These are phyloP conservation scores for Magnolia officinalis DNA, from an alignment of 164 flowering plant genomes.

Conservation along the genomic window DNA sequence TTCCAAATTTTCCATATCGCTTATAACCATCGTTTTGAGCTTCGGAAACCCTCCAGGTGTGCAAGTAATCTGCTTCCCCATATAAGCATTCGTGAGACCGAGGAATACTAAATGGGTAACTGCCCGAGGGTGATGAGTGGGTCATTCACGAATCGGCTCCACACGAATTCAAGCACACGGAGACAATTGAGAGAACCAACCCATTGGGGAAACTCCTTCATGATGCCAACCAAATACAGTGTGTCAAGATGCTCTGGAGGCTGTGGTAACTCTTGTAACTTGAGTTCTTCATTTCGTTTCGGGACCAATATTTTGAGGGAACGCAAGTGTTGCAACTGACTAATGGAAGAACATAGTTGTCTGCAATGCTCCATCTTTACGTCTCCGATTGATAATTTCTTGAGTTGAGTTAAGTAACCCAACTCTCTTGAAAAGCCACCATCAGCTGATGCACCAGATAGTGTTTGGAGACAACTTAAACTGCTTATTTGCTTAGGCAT, in stretches of 20 bases:
- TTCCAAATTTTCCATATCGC: not conserved
- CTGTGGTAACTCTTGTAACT: conserved; percentile 17
- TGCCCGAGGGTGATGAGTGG: not conserved
- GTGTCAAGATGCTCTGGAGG: not conserved
- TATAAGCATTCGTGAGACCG: not conserved
- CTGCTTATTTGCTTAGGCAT: conserved; percentile 17
- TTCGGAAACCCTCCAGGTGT: not conserved
- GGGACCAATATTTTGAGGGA: not conserved
- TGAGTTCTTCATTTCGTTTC: not conserved
- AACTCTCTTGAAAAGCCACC: conserved; percentile 21
- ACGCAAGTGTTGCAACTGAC: not conserved
- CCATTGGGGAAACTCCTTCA: not conserved
- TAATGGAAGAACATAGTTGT: conserved; percentile 4
- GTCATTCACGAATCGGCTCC: not conserved
- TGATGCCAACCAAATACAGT: not conserved
- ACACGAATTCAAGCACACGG: not conserved
- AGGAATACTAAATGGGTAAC: not conserved
- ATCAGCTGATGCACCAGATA: not conserved
- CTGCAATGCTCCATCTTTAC: conserved; percentile 11
- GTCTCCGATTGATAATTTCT: conserved; percentile 18
- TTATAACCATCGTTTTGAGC: not conserved
- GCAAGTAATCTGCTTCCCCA: not conserved
- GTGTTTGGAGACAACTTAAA: conserved; percentile 25
- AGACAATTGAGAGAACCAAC: not conserved
- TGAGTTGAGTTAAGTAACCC: conserved; percentile 13